Base-by-base conservation (phyloP, 2,329 filamentous ascomycete genomes). In the Cladosporium halotolerans region DNA sequence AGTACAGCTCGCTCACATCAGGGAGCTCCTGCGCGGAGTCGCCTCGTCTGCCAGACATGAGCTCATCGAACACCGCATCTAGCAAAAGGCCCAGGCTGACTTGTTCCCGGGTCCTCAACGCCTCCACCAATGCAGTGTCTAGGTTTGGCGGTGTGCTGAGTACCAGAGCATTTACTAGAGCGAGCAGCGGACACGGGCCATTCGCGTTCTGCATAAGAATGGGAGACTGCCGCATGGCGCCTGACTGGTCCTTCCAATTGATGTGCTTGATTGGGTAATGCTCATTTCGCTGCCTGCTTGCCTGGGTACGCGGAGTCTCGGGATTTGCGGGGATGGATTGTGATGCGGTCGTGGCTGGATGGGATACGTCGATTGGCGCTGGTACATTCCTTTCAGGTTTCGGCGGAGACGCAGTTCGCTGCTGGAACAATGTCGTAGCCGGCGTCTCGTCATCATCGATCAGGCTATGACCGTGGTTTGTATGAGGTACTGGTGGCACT, bases 201-300 rank as follows among this genome's bases (percentile, higher is more conserved):
- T 99, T 99, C 53, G 85, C 83, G 62, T 96, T 97, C 66, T 99
- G 92, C 3, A 95, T 84, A 39, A 97, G 75, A 53, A 97, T 89
- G 0, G 93, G 92, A 0, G 89, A 92, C n/a, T 80, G 79, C 41
- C 89, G 79, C 36, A 88, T 76, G 90, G n/a, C 39, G 50, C 82
- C 82, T 9, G 67, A 79, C 2, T 76, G 70, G 67, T 96, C 89
- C 55, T 84, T 77, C 91, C 92, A 97, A 56, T 81, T 84, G 57
- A 97, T 85, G 56, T 91, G 90, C 67, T 96, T 95, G 68, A 97
- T 91, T 53, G 90, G 86, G 63, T 99, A 97, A 1, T 89, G 93
- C 69, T 96, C 90, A 54, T 76, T 77, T 56, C 78, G 70, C 59
- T 82, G 77, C 52, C 66, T 62, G 52, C 69, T 70, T 57, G 72